Evolutionary conservation across 306 rosid species (phyloP).

Genomic region (Acacia melanoxylon): DNA sequence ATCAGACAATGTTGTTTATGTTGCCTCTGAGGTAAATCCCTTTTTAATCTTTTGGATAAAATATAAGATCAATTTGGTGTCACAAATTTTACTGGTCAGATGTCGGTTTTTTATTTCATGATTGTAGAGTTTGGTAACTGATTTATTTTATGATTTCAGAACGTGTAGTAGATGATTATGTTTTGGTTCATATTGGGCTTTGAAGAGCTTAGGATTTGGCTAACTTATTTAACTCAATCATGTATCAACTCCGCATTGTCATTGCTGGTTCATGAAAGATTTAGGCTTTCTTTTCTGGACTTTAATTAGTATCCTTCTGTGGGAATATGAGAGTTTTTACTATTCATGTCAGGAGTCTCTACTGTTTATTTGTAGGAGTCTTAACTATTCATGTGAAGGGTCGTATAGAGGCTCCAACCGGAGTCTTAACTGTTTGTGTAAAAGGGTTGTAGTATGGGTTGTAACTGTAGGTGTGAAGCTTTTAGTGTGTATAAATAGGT

Average conservation of each 20-base stretch:
- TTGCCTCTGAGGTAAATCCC: constrained; percentile 92
- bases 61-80: constrained; percentile 29
- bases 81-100: constrained; percentile 27
- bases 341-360: too few relatives aligned
- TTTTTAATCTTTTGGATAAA: constrained; percentile 28
- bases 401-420: too few relatives aligned
- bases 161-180: constrained; percentile 16
- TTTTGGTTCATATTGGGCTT: constrained; percentile 21
- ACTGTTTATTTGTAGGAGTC: too few relatives aligned
- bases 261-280: constrained; percentile 16
- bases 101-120: constrained; percentile 4
- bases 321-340: too few relatives aligned
- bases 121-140: constrained; percentile 4
- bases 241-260: constrained; percentile 3
- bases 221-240: constrained; percentile 5
- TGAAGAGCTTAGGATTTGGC: constrained; percentile 14
- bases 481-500: too few relatives aligned
- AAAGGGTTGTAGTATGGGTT: too few relatives aligned
- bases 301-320: background rate
- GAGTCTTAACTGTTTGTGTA: too few relatives aligned
- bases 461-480: too few relatives aligned
- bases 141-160: constrained; percentile 23
- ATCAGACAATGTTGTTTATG: constrained; percentile 92
- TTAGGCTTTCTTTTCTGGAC: background rate
- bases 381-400: too few relatives aligned